These are phyloP conservation scores for Fusarium nygamai DNA, from an alignment of 2,329 filamentous ascomycete genomes.

Conservation along the genomic window DNA sequence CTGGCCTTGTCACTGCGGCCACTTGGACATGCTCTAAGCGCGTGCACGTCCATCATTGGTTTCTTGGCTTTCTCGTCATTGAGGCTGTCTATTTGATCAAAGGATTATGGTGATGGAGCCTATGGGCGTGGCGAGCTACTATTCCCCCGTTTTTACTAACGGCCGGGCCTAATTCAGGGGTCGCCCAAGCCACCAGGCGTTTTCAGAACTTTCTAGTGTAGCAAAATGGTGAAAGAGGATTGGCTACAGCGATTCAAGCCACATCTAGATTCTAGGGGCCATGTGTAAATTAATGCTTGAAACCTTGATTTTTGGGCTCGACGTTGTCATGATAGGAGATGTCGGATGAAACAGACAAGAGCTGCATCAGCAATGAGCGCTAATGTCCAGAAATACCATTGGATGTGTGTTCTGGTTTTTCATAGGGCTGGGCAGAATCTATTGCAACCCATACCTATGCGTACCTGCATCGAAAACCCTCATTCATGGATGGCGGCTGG, in stretches of 20 bases:
- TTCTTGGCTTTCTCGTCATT: constrained; percentile 3
- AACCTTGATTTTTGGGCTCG: not conserved
- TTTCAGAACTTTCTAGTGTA: constrained; percentile 25
- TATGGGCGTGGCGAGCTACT: not conserved
- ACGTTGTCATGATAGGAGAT: not conserved
- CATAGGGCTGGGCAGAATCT: not conserved
- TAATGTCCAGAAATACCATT: not conserved
- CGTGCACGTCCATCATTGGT: constrained; percentile 13
- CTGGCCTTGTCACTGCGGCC: not conserved
- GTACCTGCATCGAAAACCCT: constrained; percentile 28
- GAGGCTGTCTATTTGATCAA: constrained; percentile 19
- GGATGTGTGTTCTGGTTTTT: not conserved
- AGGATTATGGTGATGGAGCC: constrained; percentile 24
- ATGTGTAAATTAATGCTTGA: not conserved
- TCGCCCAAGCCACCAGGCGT: constrained; percentile 16
- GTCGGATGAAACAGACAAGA: constrained; percentile 18
- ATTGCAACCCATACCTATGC: not conserved
- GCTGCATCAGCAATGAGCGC: not conserved
- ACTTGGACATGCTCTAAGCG: not conserved
- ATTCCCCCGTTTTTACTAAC: constrained; percentile 1
- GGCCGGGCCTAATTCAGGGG: constrained; percentile 22
- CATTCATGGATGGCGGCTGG: constrained; percentile 9
- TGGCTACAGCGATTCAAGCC: constrained; percentile 24
- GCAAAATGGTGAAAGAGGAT: constrained; percentile 35
- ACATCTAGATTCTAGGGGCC: constrained; percentile 9